A percentile compares a stretch with the other conserved stretches of the same genome.
phyloP scores from a whole-genome alignment of 2,329 filamentous ascomycete genomes.

The Tolypocladium cylindrosporum region DNA sequence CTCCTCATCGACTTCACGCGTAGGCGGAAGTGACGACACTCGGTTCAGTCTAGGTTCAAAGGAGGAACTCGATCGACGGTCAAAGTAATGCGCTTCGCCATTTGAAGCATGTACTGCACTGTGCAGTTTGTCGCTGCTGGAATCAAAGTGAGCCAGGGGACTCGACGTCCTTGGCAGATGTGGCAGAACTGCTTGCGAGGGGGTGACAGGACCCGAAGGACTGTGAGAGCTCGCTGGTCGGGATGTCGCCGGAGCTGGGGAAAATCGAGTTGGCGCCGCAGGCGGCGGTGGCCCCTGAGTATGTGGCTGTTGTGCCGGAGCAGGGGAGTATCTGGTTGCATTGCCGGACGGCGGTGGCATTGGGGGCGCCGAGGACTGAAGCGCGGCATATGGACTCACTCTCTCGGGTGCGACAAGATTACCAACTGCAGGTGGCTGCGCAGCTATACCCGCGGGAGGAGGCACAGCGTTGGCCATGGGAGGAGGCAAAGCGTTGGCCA shows the following conservation, averaged over 20 bases:
- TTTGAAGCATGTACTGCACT: conserved; percentile 11
- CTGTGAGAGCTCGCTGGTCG: conserved; percentile 34
- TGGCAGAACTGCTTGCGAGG: conserved; percentile 37
- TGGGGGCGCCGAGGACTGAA: conserved; percentile 26
- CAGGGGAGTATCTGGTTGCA: conserved; percentile 52
- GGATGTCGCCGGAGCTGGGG: conserved; percentile 31
- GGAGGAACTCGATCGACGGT: conserved; percentile 40
- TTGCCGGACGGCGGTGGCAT: conserved; percentile 23
- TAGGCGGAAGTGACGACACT: conserved; percentile 49
- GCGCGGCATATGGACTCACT: conserved; percentile 41
- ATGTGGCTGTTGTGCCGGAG: conserved; percentile 30
- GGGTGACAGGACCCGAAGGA: conserved; percentile 20
- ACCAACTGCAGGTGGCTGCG: conserved; percentile 18
- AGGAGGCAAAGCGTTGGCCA: conserved; percentile 19
- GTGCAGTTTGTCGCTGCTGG: conserved; percentile 29
- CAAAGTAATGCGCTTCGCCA: conserved; percentile 29
- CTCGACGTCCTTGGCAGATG: conserved; percentile 57
- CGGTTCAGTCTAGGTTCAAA: conserved; percentile 46
- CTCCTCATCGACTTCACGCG: conserved; percentile 52
- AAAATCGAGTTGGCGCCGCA: conserved; percentile 40
- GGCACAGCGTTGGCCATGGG: conserved; percentile 15
- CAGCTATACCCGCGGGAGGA: conserved; percentile 11
- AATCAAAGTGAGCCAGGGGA: conserved; percentile 54
- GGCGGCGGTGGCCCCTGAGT: conserved; percentile 28
- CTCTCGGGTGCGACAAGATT: conserved; percentile 44